phyloP scores from a whole-genome alignment of 352 stramenopile genomes.

The Blastocystis sp. region DNA sequence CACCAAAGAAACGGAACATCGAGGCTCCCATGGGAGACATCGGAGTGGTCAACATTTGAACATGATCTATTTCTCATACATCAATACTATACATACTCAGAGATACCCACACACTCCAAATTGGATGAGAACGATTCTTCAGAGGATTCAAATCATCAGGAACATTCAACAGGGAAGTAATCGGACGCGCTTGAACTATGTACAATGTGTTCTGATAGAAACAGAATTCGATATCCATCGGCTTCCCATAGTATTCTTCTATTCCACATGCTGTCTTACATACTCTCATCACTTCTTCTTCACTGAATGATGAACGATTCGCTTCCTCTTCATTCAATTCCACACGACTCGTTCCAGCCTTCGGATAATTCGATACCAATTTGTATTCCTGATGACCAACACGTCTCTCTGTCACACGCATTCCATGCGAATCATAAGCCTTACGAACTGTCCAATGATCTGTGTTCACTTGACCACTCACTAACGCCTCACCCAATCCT shows the following conservation, averaged over 20 bases:
- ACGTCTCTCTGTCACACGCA: not conserved
- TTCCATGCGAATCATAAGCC: not conserved
- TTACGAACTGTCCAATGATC: slow-evolving; percentile 32
- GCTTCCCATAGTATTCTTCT: slow-evolving; percentile 9
- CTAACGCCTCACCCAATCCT: slow-evolving; percentile 27
- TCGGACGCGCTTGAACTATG: slow-evolving; percentile 3
- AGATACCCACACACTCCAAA: not conserved
- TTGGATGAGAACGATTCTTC: not conserved
- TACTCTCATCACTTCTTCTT: not conserved
- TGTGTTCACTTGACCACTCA: slow-evolving; percentile 28
- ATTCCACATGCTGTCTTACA: not conserved
- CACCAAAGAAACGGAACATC: not conserved
- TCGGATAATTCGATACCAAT: not conserved
- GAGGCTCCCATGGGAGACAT: not conserved
- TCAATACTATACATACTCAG: not conserved
- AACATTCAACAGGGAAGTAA: too few relatives aligned
- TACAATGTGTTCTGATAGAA: not conserved
- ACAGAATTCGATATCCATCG: slow-evolving; percentile 46
- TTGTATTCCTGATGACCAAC: not conserved
- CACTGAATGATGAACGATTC: not conserved
- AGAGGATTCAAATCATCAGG: not conserved
- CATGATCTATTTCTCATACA: not conserved
- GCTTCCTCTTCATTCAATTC: not conserved
- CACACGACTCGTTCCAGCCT: not conserved
- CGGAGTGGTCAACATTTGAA: not conserved